These are phyloP conservation scores for Phialemoniopsis sp. DNA, from an alignment of 2,329 filamentous ascomycete species.

Conservation along the genomic window DNA sequence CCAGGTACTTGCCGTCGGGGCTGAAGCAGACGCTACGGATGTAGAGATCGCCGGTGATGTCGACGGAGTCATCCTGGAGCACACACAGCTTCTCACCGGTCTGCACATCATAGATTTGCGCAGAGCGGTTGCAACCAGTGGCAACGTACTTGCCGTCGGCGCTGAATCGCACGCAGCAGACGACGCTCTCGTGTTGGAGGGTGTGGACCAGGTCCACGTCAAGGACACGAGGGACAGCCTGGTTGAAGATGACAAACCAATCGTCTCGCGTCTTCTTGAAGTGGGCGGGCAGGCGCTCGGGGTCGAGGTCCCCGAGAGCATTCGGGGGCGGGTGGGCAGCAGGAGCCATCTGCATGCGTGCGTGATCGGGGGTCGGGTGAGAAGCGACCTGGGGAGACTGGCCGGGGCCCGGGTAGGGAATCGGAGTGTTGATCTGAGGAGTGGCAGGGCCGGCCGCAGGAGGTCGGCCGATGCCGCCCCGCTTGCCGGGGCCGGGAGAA, in stretches of 20 bases:
- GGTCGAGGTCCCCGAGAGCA: conserved; percentile 79
- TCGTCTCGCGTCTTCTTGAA: conserved; percentile 87
- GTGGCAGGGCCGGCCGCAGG: conserved; percentile 71
- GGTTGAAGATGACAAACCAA: conserved; percentile 98
- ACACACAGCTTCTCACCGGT: conserved; percentile 85
- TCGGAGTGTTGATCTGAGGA: conserved; percentile 84
- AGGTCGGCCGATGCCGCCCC: conserved; percentile 63
- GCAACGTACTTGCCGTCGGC: conserved; percentile 93
- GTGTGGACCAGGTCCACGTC: conserved; percentile 95
- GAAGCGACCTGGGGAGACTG: conserved; percentile 79
- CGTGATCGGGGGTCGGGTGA: conserved; percentile 73
- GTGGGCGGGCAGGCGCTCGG: conserved; percentile 77
- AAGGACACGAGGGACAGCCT: conserved; percentile 78
- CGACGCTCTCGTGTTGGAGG: conserved; percentile 88
- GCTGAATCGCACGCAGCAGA: conserved; percentile 97
- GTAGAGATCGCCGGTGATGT: conserved; percentile 88
- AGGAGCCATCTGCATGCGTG: conserved; percentile 46
- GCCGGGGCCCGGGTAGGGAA: conserved; percentile 77
- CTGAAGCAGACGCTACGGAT: conserved; percentile 99
- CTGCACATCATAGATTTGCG: conserved; percentile 95
- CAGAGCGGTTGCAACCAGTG: conserved; percentile 96
- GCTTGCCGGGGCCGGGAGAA: conserved; percentile 79
- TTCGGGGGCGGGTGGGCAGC: conserved; percentile 45
- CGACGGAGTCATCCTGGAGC: conserved; percentile 82
- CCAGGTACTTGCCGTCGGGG: conserved; percentile 88